Conservation (phyloP, 257 asterid species). For the Ajuga chamaepitys region DNA sequence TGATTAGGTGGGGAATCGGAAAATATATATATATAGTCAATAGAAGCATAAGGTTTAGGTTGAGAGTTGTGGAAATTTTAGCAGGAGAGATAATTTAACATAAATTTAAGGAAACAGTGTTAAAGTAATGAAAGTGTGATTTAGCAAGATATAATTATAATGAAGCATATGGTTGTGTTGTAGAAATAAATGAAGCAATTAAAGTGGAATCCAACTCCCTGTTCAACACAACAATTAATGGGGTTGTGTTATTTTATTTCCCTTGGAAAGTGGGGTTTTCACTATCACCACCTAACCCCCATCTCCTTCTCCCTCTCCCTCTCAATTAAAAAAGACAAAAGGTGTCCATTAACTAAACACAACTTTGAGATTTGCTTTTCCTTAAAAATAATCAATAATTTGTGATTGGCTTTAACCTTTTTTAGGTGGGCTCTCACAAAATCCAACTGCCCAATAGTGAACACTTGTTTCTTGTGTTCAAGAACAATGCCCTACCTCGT, state of each 20-base stretch:
- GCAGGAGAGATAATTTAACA: no score
- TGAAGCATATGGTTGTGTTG: conserved; percentile 27
- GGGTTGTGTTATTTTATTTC: not conserved
- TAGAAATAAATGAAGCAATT: conserved; percentile 45
- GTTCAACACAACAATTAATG: conserved; percentile 26
- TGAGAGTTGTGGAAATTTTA: no score
- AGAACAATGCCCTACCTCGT: conserved; percentile 49
- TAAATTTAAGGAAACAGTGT: no score
- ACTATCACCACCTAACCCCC: conserved; percentile 64
- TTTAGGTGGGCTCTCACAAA: conserved; percentile 63
- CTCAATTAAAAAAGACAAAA: conserved; percentile 19
- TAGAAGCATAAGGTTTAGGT: no score
- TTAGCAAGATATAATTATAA: not conserved
- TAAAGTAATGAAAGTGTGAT: not conserved
- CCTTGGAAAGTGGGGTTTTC: conserved; percentile 39
- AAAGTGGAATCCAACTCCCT: conserved; percentile 73
- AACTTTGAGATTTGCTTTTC: conserved; percentile 41
- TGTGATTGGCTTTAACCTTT: conserved; percentile 42
- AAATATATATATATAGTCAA: not conserved
- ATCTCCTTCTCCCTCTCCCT: conserved; percentile 18
- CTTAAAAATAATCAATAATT: no score
- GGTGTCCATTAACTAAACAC: conserved; percentile 25
- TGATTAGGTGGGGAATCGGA: no score
- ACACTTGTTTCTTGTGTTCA: conserved; percentile 28
- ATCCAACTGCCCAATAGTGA: conserved; percentile 65